A percentile compares a stretch with the other conserved stretches of the same genome.
Evolutionary conservation across 768 basidiomycete genomes (phyloP).

Genomic region (Trametes cingulata): DNA sequence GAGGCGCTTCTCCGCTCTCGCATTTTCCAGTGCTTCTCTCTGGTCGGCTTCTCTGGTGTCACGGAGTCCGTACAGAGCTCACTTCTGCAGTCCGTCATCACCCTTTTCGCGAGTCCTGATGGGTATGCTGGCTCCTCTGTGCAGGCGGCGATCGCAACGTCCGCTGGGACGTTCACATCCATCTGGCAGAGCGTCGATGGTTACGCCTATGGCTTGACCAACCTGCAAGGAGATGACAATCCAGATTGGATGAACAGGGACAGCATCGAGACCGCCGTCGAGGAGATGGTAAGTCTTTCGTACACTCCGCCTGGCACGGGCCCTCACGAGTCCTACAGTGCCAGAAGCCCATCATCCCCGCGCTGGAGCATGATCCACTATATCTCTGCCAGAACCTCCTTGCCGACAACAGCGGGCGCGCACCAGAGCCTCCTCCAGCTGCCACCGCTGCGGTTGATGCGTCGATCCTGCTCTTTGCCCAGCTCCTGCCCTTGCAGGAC

Average conservation of each 20-base stretch:
- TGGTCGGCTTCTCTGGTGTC: slow-evolving; percentile 75
- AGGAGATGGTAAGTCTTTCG: slow-evolving; percentile 59
- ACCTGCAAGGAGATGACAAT: slow-evolving; percentile 55
- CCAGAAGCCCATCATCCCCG: slow-evolving; percentile 76
- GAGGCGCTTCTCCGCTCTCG: slow-evolving; percentile 84
- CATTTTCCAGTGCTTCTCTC: slow-evolving; percentile 86
- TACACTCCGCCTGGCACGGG: background rate
- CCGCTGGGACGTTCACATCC: slow-evolving; percentile 76
- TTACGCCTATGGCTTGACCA: slow-evolving; percentile 90
- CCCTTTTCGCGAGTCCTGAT: slow-evolving; percentile 86
- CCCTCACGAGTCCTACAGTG: slow-evolving; percentile 43
- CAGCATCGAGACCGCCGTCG: slow-evolving; percentile 76
- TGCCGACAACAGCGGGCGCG: slow-evolving; percentile 43
- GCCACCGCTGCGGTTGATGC: slow-evolving; percentile 84
- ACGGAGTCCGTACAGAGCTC: slow-evolving; percentile 81
- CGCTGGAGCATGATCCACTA: slow-evolving; percentile 84
- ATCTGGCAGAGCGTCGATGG: slow-evolving; percentile 89
- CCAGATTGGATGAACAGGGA: slow-evolving; percentile 56
- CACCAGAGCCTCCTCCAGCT: slow-evolving; percentile 70
- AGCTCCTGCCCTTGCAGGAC: slow-evolving; percentile 79
- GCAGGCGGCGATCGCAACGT: slow-evolving; percentile 90
- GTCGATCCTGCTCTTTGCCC: slow-evolving; percentile 84
- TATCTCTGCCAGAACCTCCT: slow-evolving; percentile 57
- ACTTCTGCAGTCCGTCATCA: slow-evolving; percentile 77
- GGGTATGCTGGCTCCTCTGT: slow-evolving; percentile 79